Conservation (phyloP, 2,329 filamentous ascomycete genomes). For the Balansia obtecta region DNA sequence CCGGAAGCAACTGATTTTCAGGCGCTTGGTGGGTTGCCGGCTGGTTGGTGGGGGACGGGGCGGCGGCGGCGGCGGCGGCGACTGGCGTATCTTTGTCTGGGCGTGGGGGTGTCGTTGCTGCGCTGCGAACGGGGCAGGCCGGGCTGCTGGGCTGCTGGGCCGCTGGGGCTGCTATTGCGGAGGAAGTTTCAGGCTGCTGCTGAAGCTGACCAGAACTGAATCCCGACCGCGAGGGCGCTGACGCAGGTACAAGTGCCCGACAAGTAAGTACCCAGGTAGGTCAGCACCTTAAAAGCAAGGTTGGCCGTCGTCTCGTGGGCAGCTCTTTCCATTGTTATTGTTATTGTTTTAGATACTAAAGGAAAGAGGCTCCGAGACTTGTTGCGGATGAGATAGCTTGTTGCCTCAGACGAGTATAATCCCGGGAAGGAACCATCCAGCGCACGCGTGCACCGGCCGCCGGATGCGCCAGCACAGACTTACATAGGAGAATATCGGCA, state of each 20-base stretch:
- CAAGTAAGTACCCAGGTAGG: no score
- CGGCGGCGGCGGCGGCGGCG: background rate
- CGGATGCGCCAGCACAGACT: no score
- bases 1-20: slow-evolving; percentile 18
- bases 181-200: background rate
- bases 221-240: background rate
- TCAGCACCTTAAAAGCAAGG: no score
- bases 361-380: no score
- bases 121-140: no score
- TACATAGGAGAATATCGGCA: background rate
- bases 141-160: background rate
- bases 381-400: no score
- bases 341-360: no score
- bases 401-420: no score
- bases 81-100: background rate
- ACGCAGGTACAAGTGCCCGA: background rate
- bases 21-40: slow-evolving; percentile 12
- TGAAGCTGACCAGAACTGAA: background rate
- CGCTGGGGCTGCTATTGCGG: background rate
- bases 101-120: background rate
- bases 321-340: no score
- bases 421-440: background rate
- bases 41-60: slow-evolving; percentile 8
- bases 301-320: no score
- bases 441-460: background rate